phyloP scores from a whole-genome alignment of 2,329 filamentous ascomycete genomes.

The Fusarium euwallaceae region DNA sequence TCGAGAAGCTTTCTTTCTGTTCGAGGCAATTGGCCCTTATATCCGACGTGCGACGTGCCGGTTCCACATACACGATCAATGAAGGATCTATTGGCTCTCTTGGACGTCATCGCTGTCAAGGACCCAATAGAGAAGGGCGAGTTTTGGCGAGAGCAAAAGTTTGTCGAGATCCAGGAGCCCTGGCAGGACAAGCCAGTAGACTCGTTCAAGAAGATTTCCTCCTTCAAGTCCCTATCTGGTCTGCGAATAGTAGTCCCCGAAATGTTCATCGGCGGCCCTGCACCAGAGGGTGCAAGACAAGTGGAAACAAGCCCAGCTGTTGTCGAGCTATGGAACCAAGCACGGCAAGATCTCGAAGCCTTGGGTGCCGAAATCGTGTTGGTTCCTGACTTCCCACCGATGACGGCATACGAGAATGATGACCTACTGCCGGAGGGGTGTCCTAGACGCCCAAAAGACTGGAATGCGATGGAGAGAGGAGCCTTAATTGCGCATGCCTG shows the following conservation, averaged over 20 bases:
- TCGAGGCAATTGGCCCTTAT: conserved; percentile 67
- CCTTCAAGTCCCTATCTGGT: neutral
- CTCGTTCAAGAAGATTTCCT: neutral
- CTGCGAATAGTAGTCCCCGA: neutral
- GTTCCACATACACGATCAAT: conserved; percentile 66
- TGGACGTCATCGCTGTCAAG: conserved; percentile 57
- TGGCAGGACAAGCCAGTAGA: neutral
- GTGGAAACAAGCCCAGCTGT: neutral
- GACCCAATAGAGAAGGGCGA: neutral
- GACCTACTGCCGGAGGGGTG: conserved; percentile 51
- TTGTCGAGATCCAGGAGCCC: neutral
- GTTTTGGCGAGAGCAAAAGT: neutral
- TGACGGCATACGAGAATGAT: conserved; percentile 62
- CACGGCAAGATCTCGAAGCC: neutral
- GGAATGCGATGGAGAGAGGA: conserved; percentile 53
- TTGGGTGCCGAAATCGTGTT: conserved; percentile 7
- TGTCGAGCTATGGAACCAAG: conserved; percentile 4
- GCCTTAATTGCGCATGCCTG: conserved; percentile 35
- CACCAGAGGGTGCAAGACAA: conserved; percentile 39
- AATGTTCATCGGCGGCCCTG: neutral
- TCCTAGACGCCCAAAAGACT: conserved; percentile 52
- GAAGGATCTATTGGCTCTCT: conserved; percentile 61
- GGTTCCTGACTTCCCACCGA: conserved; percentile 56
- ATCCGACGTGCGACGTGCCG: conserved; percentile 66
- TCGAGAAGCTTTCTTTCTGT: conserved; percentile 65